Evolutionary conservation across 2,329 filamentous ascomycete species (phyloP).

Genomic region (Fusarium anguioides): DNA sequence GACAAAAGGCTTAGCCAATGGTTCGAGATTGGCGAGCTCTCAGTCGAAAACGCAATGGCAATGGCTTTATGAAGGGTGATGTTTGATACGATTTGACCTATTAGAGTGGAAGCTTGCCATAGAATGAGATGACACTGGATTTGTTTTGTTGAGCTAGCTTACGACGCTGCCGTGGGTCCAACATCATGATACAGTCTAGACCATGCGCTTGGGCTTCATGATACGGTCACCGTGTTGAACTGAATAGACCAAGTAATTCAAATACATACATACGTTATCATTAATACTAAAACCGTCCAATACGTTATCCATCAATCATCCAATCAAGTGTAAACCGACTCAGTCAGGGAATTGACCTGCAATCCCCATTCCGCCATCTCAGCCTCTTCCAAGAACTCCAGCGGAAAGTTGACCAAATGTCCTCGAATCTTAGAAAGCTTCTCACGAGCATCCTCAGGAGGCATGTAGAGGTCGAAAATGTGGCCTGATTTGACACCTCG

Average conservation of each 20-base stretch:
- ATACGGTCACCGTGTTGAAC: background rate
- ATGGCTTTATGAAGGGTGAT: background rate
- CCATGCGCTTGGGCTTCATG: too few species aligned
- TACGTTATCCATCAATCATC: background rate
- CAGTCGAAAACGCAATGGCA: conserved; percentile 1
- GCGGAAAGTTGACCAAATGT: conserved; percentile 94
- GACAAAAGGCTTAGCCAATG: conserved; percentile 21
- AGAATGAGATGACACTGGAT: background rate
- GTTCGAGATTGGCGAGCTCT: conserved; percentile 26
- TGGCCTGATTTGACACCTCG: conserved; percentile 83
- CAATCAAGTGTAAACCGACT: conserved; percentile 80
- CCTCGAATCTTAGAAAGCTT: conserved; percentile 86
- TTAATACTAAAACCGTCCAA: background rate
- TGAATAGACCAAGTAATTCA: background rate
- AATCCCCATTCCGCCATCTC: conserved; percentile 91
- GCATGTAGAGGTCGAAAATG: conserved; percentile 83
- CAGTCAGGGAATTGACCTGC: conserved; percentile 86
- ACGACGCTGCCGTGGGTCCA: conserved; percentile 8
- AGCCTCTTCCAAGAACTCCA: conserved; percentile 85
- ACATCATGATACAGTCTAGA: background rate
- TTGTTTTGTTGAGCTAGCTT: conserved; percentile 1
- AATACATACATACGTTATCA: background rate
- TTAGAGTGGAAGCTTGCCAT: conserved; percentile 8
- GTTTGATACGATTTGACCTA: conserved; percentile 1
- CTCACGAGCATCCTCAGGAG: conserved; percentile 75